These are phyloP conservation scores for Xerocomus minutiporus DNA, from an alignment of 1,284 basidiomycete genomes.

Conservation along the genomic window DNA sequence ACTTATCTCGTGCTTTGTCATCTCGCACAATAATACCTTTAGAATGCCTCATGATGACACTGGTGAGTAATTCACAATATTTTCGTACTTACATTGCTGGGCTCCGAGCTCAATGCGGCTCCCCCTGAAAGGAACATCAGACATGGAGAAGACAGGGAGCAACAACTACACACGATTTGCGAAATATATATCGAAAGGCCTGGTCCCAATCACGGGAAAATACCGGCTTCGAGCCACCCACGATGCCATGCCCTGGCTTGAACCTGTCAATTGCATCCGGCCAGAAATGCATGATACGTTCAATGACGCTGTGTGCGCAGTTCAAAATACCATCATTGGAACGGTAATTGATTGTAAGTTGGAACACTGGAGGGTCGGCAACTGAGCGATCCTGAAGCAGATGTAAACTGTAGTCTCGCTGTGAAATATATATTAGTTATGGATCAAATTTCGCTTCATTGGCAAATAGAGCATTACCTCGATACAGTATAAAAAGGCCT, in stretches of 20 bases:
- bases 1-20: constrained; percentile 44
- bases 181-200: constrained; percentile 49
- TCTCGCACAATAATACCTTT: constrained; percentile 68
- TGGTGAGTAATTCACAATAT: not conserved
- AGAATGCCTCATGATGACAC: not conserved
- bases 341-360: constrained; percentile 63
- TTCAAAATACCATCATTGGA: constrained; percentile 70
- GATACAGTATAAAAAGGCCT: constrained; percentile 56
- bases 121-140: constrained; percentile 32
- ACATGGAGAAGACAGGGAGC: not conserved
- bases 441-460: not conserved
- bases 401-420: constrained; percentile 20
- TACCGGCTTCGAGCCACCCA: constrained; percentile 55
- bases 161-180: constrained; percentile 36
- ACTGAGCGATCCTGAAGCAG: constrained; percentile 14
- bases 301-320: constrained; percentile 60
- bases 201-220: constrained; percentile 56
- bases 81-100: constrained; percentile 50
- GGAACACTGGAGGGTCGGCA: constrained; percentile 47
- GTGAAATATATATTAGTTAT: not conserved
- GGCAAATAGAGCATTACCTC: constrained; percentile 39
- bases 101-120: constrained; percentile 62
- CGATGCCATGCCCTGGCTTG: constrained; percentile 52
- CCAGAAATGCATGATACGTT: constrained; percentile 60
- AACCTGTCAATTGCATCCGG: constrained; percentile 62